Evolutionary conservation across 768 basidiomycete species (phyloP).

Genomic region (Xerocomellus intermedius): DNA sequence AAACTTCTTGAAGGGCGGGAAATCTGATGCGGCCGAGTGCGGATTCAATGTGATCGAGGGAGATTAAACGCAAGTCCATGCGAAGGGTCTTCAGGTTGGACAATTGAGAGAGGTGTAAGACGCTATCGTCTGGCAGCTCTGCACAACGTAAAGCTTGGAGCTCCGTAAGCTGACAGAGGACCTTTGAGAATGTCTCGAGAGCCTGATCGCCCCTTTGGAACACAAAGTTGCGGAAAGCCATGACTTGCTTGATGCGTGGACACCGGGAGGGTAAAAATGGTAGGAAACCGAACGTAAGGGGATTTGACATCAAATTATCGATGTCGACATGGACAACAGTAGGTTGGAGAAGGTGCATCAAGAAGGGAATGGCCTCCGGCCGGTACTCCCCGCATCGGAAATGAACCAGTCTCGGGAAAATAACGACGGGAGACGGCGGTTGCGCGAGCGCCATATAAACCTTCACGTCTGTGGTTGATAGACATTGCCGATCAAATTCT

Average conservation of each 20-base stretch:
- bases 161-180: conserved; percentile 23
- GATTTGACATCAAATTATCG: conserved; percentile 28
- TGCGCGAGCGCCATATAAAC: conserved; percentile 20
- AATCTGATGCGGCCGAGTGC: conserved; percentile 12
- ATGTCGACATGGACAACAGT: conserved; percentile 29
- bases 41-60: conserved; percentile 22
- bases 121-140: conserved; percentile 24
- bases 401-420: conserved; percentile 28
- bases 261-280: conserved; percentile 22
- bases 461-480: conserved; percentile 18
- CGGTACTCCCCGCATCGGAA: conserved; percentile 29
- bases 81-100: conserved; percentile 24
- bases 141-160: conserved; percentile 27
- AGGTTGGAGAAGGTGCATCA: conserved; percentile 25
- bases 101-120: conserved; percentile 22
- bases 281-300: conserved; percentile 18
- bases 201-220: conserved; percentile 26
- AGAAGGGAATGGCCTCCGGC: conserved; percentile 22
- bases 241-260: conserved; percentile 27
- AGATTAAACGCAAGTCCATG: conserved; percentile 26
- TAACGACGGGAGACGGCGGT: conserved; percentile 15
- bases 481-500: conserved; percentile 30
- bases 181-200: conserved; percentile 22
- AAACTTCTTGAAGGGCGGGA: conserved; percentile 23
- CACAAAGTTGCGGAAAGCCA: conserved; percentile 30